Base-by-base conservation (phyloP, 441 rosid genomes). In the Lepidium campestre region DNA sequence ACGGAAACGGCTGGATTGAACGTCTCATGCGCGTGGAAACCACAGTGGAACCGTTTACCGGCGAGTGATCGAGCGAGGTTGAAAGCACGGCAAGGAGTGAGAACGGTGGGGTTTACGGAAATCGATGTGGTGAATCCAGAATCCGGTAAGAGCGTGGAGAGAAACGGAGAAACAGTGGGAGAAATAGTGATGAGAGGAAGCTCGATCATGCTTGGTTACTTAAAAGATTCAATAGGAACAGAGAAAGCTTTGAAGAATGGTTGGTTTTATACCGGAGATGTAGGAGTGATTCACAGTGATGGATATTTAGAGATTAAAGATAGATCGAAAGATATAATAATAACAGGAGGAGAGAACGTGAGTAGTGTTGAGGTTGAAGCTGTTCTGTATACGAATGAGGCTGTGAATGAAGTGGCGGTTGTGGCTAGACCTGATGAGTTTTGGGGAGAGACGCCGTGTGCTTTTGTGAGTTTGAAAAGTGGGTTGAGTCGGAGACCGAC, bases 361-460 rank as follows among this genome's bases (percentile, higher is more conserved):
- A 87, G 93, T 70, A 86, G 93, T 32, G 86, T 89, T 52, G 93
- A 86, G 79, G 84, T 89, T 0, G 96, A 89, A 37, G 81, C 96
- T 3, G 80, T 83, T 49, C 12, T 89, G 42, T 86, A 89, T 41
- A 52, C 78, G 23, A 75, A 86, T 50, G 88, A 88, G 1, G 86
- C 82, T 3, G 78, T 89, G 18, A 76, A 57, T 18, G 96, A 89
- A 77, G 96, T 83, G n/a, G 93, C 93, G 2, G 93, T 86, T 59
- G 96, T 89, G 74, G 96, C 93, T 6, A 67, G 87, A 72, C 96
- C 96, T 2, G 91, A 86, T 49, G 83, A 77, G 56, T 80, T 49
- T 39, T 89, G 96, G 96, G 96, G 96, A 18, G 96, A 89, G 82
- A 82, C 86, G 0, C 96, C 96, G 37, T 89, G 96, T 32, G 96